These are phyloP conservation scores for Coprinopsis cinerea DNA, from an alignment of 768 basidiomycete species.

Conservation along the genomic window DNA sequence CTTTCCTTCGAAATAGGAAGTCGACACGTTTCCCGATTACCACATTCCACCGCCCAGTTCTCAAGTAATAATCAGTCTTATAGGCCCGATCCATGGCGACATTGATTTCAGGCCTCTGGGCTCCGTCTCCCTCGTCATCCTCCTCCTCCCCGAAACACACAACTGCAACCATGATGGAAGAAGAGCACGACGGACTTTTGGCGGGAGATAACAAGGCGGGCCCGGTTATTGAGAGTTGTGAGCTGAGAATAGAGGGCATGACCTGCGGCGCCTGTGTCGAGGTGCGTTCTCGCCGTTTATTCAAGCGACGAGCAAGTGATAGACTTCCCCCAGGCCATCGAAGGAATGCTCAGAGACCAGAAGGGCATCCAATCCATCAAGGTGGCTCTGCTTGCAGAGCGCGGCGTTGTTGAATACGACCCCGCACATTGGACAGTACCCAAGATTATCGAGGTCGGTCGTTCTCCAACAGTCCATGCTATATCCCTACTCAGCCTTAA, in stretches of 20 bases:
- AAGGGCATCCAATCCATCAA: slow-evolving; percentile 88
- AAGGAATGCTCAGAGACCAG: slow-evolving; percentile 74
- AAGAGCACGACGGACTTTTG: slow-evolving; percentile 18
- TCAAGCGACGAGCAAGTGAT: neutral
- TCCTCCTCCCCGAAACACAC: slow-evolving; percentile 9
- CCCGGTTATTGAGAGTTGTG: slow-evolving; percentile 49
- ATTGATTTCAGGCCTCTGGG: slow-evolving; percentile 7
- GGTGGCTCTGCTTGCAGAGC: slow-evolving; percentile 96
- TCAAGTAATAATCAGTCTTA: slow-evolving; percentile 2
- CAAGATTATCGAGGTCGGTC: slow-evolving; percentile 68
- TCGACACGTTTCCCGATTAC: slow-evolving; percentile 4
- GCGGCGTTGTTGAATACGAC: slow-evolving; percentile 88
- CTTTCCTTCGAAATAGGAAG: slow-evolving; percentile 1
- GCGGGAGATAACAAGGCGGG: slow-evolving; percentile 21
- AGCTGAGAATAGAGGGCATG: slow-evolving; percentile 84
- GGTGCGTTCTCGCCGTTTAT: slow-evolving; percentile 37
- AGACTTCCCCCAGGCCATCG: slow-evolving; percentile 55
- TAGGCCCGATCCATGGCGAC: slow-evolving; percentile 10
- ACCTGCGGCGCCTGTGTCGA: slow-evolving; percentile 87
- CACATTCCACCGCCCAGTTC: neutral
- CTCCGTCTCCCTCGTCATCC: slow-evolving; percentile 3
- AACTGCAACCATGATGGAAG: slow-evolving; percentile 14
- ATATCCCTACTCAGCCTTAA: slow-evolving; percentile 6
- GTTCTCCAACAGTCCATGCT: slow-evolving; percentile 1
- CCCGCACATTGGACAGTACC: slow-evolving; percentile 72